Conservation (phyloP, 164 flowering plant species). For the grape (Vitis vinifera) region DNA sequence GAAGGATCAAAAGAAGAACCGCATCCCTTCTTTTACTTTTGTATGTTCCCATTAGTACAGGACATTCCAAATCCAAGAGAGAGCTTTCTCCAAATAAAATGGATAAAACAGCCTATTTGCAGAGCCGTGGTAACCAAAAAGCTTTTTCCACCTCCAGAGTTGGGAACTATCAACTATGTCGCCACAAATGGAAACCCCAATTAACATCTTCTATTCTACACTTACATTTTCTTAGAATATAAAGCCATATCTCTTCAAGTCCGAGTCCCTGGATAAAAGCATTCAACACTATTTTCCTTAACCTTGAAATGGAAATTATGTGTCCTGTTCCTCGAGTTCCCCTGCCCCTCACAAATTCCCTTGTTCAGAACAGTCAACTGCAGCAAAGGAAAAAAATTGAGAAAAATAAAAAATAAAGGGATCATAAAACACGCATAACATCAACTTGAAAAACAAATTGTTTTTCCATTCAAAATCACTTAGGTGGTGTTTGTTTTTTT, state of each 20-base stretch:
- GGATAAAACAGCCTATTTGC: neutral
- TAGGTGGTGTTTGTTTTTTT: too few relatives aligned
- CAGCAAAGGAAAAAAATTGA: conserved; percentile 10
- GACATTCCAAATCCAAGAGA: too few relatives aligned
- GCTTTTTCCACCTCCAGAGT: neutral
- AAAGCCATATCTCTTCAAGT: conserved; percentile 22
- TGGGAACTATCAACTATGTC: neutral
- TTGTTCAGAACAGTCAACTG: conserved; percentile 76
- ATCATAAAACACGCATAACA: too few relatives aligned
- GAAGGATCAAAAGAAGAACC: too few relatives aligned
- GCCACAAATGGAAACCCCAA: neutral
- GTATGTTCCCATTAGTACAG: too few relatives aligned
- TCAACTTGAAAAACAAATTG: too few relatives aligned
- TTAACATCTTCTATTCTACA: neutral
- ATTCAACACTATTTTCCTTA: conserved; percentile 68
- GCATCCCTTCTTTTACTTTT: too few relatives aligned
- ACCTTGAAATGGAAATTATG: conserved; percentile 76
- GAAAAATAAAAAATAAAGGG: too few relatives aligned
- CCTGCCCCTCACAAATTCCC: conserved; percentile 23
- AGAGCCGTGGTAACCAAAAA: neutral
- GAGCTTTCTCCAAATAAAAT: too few relatives aligned
- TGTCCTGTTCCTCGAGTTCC: conserved; percentile 32
- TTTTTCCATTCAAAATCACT: too few relatives aligned
- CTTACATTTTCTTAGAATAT: neutral
- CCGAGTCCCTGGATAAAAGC: conserved; percentile 72